Conservation (phyloP, 345 rosid species). For the Salix exigua region DNA sequence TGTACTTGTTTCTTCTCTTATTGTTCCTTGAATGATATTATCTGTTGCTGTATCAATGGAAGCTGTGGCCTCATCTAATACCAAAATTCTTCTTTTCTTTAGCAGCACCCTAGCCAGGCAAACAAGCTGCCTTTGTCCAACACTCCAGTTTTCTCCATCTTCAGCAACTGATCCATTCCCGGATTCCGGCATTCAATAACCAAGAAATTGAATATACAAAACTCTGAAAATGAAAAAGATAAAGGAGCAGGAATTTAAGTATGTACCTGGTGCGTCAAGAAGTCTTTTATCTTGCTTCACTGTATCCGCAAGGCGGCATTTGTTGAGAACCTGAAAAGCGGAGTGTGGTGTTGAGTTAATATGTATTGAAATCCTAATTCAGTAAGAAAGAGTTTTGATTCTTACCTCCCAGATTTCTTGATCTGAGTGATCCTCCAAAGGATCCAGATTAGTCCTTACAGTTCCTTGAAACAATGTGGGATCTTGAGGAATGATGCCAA, state of each 20-base stretch:
- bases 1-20: constrained; percentile 62
- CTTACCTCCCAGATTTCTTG: constrained; percentile 45
- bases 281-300: constrained; percentile 51
- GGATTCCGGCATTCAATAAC: constrained; percentile 2
- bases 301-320: constrained; percentile 50
- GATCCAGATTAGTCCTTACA: constrained; percentile 52
- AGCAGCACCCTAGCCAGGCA: constrained; percentile 76
- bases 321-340: constrained; percentile 42
- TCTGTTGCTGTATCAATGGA: constrained; percentile 84
- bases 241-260: background rate
- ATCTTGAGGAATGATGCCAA: constrained; percentile 66
- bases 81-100: constrained; percentile 62
- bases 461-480: constrained; percentile 77
- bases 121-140: constrained; percentile 88
- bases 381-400: background rate
- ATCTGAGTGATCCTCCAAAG: constrained; percentile 52
- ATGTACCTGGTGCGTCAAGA: constrained; percentile 54
- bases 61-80: constrained; percentile 85
- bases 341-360: background rate
- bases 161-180: constrained; percentile 54
- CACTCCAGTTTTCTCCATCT: constrained; percentile 91
- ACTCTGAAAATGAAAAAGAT: background rate
- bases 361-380: background rate
- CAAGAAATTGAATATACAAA: background rate
- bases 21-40: constrained; percentile 66